Conservation (phyloP, 805 yeast species). For the Teunomyces lycoperdinae region DNA sequence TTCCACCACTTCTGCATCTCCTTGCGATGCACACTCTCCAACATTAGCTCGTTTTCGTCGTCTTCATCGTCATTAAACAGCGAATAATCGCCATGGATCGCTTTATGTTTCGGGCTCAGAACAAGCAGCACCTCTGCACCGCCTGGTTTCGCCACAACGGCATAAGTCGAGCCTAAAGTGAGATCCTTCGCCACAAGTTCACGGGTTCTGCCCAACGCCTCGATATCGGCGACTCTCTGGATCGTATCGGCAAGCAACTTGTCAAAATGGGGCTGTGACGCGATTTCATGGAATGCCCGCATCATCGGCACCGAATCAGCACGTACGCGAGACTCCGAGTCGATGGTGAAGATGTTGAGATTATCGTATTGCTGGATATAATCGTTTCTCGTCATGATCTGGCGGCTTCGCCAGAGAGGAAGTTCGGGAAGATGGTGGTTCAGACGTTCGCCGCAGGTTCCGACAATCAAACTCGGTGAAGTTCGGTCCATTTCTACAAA, state of each 20-base stretch:
- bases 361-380: constrained; percentile 74
- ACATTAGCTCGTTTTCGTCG: constrained; percentile 17
- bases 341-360: constrained; percentile 75
- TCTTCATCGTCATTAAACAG: constrained; percentile 11
- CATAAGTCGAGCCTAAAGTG: constrained; percentile 47
- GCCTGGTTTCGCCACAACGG: constrained; percentile 17
- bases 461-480: constrained; percentile 20
- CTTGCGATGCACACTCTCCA: constrained; percentile 19
- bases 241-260: constrained; percentile 61
- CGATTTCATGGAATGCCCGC: constrained; percentile 82
- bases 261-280: constrained; percentile 67
- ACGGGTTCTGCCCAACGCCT: constrained; percentile 72
- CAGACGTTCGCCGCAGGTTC: constrained; percentile 1
- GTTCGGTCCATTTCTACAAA: constrained; percentile 65
- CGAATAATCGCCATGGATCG: constrained; percentile 19
- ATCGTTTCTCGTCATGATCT: constrained; percentile 82
- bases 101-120: constrained; percentile 16
- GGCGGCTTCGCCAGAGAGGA: constrained; percentile 82
- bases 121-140: constrained; percentile 13
- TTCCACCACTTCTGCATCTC: constrained; percentile 43
- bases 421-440: constrained; percentile 65
- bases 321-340: constrained; percentile 65
- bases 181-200: constrained; percentile 74
- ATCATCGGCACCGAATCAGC: constrained; percentile 88
- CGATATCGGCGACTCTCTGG: constrained; percentile 71